Evolutionary conservation across 176 grass and related monocot genomes (phyloP), one percentile per base, ranked within the genome.

Genomic region (Paspalum vaginatum): DNA sequence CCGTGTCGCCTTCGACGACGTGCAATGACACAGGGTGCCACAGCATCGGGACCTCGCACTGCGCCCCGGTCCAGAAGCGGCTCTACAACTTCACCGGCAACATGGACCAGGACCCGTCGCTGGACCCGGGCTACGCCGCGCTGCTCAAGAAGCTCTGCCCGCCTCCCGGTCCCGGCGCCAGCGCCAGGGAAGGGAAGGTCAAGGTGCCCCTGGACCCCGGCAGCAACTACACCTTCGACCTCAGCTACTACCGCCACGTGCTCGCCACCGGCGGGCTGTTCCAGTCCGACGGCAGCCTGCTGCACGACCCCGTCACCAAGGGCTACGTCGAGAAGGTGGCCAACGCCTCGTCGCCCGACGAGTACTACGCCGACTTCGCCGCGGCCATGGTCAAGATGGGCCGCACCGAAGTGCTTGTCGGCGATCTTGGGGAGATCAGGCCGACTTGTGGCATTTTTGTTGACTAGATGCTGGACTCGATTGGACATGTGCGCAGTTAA

Each of bases 11-110:
- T 25, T 48, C 12, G 11, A 2, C 32, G 32, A 32, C 32, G 32
- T 32, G 32, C 32, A 32, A 32, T 32, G 32, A 1, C 32, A 32
- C 87, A 91, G 89, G 89, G 16, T 80, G 81, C 48, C 89, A 91
- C 85, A 91, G 79, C 79, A 87, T 91, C 75, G 85, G 89, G 48
- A 81, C 84, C 15, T 91, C 89, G 5, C 89, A 91, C 80, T 91
- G 89, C 78, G 64, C 18, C 1, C 57, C 89, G 45, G 81, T 91
- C 78, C 80, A 76, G 74, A 80, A 91, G 77, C 81, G 89, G 48
- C 85, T 91, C 13, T 91, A 91, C 85, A 91, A 91, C 85, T 91
- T 87, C 80, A 87, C 85, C 11, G 89, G 89, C 17, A 71, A 11
- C 25, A 81, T 87, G 78, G 89, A 88, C 63, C 85, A 84, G 85